Evolutionary conservation across 108 stramenopile species (phyloP).

Genomic region (Cyclotella cryptica): DNA sequence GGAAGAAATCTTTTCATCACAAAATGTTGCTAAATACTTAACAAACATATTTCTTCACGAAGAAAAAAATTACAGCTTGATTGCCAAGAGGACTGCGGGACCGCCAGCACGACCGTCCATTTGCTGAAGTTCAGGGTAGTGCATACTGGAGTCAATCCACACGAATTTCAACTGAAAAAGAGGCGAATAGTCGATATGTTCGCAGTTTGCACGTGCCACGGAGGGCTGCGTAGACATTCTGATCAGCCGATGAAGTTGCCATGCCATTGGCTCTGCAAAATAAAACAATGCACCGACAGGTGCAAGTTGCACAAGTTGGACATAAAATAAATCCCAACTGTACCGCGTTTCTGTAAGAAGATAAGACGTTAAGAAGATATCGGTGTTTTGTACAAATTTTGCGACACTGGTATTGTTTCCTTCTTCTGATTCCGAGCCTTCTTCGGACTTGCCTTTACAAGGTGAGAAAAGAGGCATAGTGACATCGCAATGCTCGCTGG

Average conservation of each 20-base stretch:
- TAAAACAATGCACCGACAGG: slow-evolving; percentile 61
- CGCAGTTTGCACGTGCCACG: not conserved
- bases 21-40: not conserved
- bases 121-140: slow-evolving; percentile 60
- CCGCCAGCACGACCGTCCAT: slow-evolving; percentile 69
- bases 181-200: slow-evolving; percentile 15
- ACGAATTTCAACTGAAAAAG: slow-evolving; percentile 45
- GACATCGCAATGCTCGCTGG: slow-evolving; percentile 58
- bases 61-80: slow-evolving; percentile 25
- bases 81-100: slow-evolving; percentile 66
- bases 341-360: slow-evolving; percentile 75
- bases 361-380: slow-evolving; percentile 73
- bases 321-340: slow-evolving; percentile 67
- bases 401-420: slow-evolving; percentile 14
- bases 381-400: slow-evolving; percentile 23
- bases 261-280: slow-evolving; percentile 76
- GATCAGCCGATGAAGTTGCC: slow-evolving; percentile 73
- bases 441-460: not conserved
- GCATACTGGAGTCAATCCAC: slow-evolving; percentile 84
- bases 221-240: slow-evolving; percentile 22
- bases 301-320: slow-evolving; percentile 47
- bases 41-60: not conserved
- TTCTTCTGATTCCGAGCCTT: not conserved
- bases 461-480: slow-evolving; percentile 30
- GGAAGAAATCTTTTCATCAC: not conserved